Base-by-base conservation (phyloP, 2,329 filamentous ascomycete genomes). In the Fusarium tuaranense region DNA sequence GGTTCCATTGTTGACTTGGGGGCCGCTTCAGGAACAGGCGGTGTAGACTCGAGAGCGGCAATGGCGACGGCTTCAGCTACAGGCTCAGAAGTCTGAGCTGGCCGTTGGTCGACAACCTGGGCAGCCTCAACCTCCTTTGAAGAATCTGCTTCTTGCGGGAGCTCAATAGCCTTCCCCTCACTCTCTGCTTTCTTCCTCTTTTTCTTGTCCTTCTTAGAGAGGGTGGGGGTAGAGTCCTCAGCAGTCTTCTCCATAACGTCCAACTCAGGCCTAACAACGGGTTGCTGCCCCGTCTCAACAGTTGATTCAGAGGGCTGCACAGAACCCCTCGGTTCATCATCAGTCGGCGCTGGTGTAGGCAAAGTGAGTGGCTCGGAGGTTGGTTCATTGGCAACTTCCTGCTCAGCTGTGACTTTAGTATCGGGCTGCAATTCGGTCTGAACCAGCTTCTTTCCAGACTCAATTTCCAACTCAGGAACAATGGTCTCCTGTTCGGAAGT, bases 151-250 rank as follows among this genome's bases (percentile, higher is more conserved):
- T 73, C 59, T 44, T 61, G 44, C 22, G 34, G 20, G n/a, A 44
- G 8, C 48, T 65, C 69, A 30, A n/a, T 6, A 8, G 38, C 38
- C 53, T 63, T 64, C n/a, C n/a, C 38, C 27, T 60, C 73, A 22
- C 30, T 55, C 65, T 68, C 65, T 44, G 27, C 27, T 34, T 67
- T 68, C 55, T 67, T 69, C 38, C 67, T 67, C 51, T 71, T 72
- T 39, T 78, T 79, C 53, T 79, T 81, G 30, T 75, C 66, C 34
- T 79, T 76, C 63, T 75, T 77, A 2, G 67, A 72, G 44, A 67
- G 57, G 30, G 62, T 46, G 59, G 51, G 32, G 6, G 46, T 36
- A 12, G 34, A 44, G 8, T 72, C 62, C 38, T 71, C 66, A 14
- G 38, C 32, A 27, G 58, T 39, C 20, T 71, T 51, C 41, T 68